Evolutionary conservation across 164 flowering plant genomes (phyloP), one percentile per base, ranked within the genome.

Genomic region (Protea cynaroides): DNA sequence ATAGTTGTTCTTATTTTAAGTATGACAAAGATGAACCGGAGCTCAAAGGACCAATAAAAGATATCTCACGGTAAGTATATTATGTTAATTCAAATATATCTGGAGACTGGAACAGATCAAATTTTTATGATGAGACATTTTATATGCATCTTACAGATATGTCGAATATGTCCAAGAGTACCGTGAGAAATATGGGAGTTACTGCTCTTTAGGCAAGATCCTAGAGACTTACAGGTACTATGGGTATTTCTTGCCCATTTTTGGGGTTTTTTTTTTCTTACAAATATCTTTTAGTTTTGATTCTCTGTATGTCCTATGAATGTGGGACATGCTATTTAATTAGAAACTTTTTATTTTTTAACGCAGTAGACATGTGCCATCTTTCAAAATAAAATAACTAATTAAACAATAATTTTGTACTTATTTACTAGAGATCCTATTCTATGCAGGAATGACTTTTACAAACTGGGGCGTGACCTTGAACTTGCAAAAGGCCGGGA

Each of bases 21-120:
- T 95, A 86, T 78, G 98, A 88, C 53, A 95, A 90, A 80, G 86
- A 87, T 63, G 81, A 78, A 58, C 96, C 99, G 38, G 97, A 92
- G 62, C 81, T 88, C 50, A 95, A 80, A 73, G 97, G 88, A 47
- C 84, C 92, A 67, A 88, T 95, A 70, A 81, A 77, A 69, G 86
- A 85, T 74, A 57, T 74, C 21, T 67, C 75, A 25, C 95, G 88
- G 99, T 95, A 84, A 78, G 99, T 86, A 65, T 6, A 55, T 49
- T 54, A 23, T 10, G 21, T 61, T 34, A 37, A 40, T 40, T 40
- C 46, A 40, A 8, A 40, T 40, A 40, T 40, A 40, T 40, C 14
- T 40, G 46, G 14, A 1, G 8, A 4, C 14, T 40, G 46, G 14
- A 1, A 40, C 46, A 40, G 14, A 8, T 40, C 9, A 40, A 40